A percentile compares a stretch with the other conserved stretches of the same genome.
phyloP scores from a whole-genome alignment of 2,329 filamentous ascomycete species.

The Fusarium pseudoanthophilum region DNA sequence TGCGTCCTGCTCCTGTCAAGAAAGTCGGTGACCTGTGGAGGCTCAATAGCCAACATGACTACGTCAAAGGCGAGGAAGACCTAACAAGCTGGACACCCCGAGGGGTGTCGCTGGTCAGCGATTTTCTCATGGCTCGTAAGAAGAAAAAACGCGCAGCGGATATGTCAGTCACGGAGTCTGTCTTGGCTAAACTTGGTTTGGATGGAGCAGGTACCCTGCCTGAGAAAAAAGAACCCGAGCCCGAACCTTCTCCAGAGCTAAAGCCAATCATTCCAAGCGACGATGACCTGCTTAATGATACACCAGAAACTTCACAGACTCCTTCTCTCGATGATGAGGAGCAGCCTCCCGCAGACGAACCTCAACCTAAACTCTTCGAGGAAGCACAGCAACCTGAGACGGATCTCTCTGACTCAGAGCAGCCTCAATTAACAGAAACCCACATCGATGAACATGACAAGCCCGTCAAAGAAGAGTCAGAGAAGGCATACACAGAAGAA shows the following conservation, averaged over 20 bases:
- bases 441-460: background rate
- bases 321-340: constrained; percentile 49
- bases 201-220: constrained; percentile 54
- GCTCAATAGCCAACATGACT: constrained; percentile 93
- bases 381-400: constrained; percentile 33
- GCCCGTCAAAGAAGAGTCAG: background rate
- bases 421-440: background rate
- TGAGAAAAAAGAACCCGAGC: constrained; percentile 50
- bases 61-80: constrained; percentile 94
- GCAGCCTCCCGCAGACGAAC: constrained; percentile 9
- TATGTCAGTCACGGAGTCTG: constrained; percentile 77
- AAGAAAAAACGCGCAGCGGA: constrained; percentile 80
- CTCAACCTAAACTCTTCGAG: background rate
- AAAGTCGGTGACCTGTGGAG: constrained; percentile 93
- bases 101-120: constrained; percentile 89
- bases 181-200: constrained; percentile 68
- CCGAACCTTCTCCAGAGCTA: constrained; percentile 50
- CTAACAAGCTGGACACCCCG: constrained; percentile 87
- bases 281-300: constrained; percentile 68
- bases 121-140: constrained; percentile 81
- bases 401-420: constrained; percentile 22
- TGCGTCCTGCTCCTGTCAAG: constrained; percentile 91
- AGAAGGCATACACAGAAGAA: constrained; percentile 16
- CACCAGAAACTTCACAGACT: constrained; percentile 63
- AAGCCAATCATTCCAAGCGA: constrained; percentile 62